phyloP scores from a whole-genome alignment of 2,329 filamentous ascomycete species.

The Gremmenia infestans region DNA sequence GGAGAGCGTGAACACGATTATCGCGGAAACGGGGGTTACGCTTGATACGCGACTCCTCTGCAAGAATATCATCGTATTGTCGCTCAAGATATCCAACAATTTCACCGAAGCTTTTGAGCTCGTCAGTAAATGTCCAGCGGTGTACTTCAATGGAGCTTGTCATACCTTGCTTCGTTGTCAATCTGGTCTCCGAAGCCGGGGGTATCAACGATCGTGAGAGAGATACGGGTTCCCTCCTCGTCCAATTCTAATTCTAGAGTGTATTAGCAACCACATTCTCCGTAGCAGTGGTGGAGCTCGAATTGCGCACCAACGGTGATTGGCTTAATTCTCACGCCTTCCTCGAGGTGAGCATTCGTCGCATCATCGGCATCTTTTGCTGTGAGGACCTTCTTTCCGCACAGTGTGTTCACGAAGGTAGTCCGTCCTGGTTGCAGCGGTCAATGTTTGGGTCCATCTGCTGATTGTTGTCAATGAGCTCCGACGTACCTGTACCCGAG shows the following conservation, averaged over 20 bases:
- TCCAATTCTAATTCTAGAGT: slow-evolving; percentile 82
- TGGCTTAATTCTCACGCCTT: slow-evolving; percentile 97
- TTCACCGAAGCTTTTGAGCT: slow-evolving; percentile 72
- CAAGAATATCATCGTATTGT: slow-evolving; percentile 99
- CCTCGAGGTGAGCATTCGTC: slow-evolving; percentile 82
- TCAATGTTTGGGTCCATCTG: slow-evolving; percentile 10
- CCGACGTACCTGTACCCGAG: slow-evolving; percentile 83
- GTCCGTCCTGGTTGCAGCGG: slow-evolving; percentile 66
- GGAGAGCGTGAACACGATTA: slow-evolving; percentile 95
- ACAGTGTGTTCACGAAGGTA: slow-evolving; percentile 99
- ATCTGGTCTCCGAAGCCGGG: slow-evolving; percentile 98
- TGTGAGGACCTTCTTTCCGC: slow-evolving; percentile 84
- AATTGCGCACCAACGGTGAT: slow-evolving; percentile 80
- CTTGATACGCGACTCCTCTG: slow-evolving; percentile 99
- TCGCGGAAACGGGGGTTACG: slow-evolving; percentile 99
- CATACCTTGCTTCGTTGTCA: slow-evolving; percentile 94
- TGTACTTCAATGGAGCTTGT: slow-evolving; percentile 1
- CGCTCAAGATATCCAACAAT: slow-evolving; percentile 98
- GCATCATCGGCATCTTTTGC: slow-evolving; percentile 94
- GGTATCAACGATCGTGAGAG: slow-evolving; percentile 96
- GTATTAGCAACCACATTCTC: slow-evolving; percentile 29
- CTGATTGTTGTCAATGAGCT: slow-evolving; percentile 1
- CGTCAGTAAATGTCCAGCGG: slow-evolving; percentile 25
- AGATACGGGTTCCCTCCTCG: slow-evolving; percentile 97
- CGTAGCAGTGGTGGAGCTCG: not conserved